Evolutionary conservation across 2,329 filamentous ascomycete species (phyloP), one percentile per base, ranked within the genome.

Genomic region (Sarocladium strictum): DNA sequence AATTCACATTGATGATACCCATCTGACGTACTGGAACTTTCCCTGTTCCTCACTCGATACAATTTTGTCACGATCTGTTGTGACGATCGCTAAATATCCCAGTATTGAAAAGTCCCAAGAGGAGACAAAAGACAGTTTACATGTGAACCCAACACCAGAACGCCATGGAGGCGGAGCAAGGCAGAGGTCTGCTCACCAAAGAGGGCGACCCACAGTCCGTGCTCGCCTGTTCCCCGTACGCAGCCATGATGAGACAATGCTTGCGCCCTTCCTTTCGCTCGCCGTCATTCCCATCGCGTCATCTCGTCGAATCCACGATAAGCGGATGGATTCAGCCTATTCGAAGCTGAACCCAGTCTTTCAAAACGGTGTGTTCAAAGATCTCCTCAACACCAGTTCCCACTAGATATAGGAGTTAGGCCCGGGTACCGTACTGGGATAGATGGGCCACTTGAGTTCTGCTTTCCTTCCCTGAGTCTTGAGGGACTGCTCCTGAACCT

Each of bases 401-500:
- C 47, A 35, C 29, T 51, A 51, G 19, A 51, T 11, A 51, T 51
- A 24, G 3, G 47, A 24, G 27, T 35, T 51, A 35, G 26, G 47
- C 47, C 27, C 27, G 15, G 47, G 17, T n/a, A 15, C n/a, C n/a
- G n/a, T 3, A 35, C 27, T 12, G 11, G 26, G 29, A 21, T 19
- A 35, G 15, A 51, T 19, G 17, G 47, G 47, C 47, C 3, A 5
- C 27, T 51, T 33, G 47, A 51, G 29, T 33, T 51, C 21, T 15
- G 38, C 50, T 38, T 53, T 38, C 50, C 50, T 53, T 40, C 50
- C 33, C 52, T 65, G 64, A 15, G 63, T 64, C 55, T 58, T 64
- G 33, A 65, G 55, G 26, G 63, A 62, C 54, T 65, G 63, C 23
- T 61, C 60, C 41, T 63, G 63, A 3, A 65, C 57, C 56, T 65